Base-by-base conservation (phyloP, 1,284 basidiomycete genomes). In the Neonothopanus nambi region DNA sequence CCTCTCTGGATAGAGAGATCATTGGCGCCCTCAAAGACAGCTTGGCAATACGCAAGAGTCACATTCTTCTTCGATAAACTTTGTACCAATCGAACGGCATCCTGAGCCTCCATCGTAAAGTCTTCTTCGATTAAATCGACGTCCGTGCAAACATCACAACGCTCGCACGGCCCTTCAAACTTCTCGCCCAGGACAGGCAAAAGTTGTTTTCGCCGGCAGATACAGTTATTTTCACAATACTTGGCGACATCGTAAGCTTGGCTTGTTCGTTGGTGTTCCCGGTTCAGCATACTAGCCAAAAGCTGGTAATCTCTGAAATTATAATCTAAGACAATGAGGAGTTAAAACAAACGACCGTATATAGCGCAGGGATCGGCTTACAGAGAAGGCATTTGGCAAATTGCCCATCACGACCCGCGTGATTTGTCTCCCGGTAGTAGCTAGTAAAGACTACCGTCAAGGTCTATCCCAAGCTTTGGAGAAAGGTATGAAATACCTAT, bases 351-450 rank as follows among this genome's bases (percentile, higher is more conserved):
- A n/a, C n/a, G n/a, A 39, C 36, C 9, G 33, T 30, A 35, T 15
- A n/a, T 6, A 43, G 6, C 7, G 4, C 5, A 5, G n/a, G 7
- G 36, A 26, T 38, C 17, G 21, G 43, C 74, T 55, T 61, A 76
- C 76, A 89, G 1, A 89, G 70, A 23, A 90, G 67, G 59, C 88
- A 91, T 39, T 76, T 75, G 0, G 88, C 81, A 4, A 74, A 69
- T 53, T 79, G 70, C 12, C 90, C 90, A 63, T 94, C 91, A 57
- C 92, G 77, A 3, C 91, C 91, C 3, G 91, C 91, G 51, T 91
- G 80, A 7, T 92, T 91, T 0, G 91, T 93, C 67, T 94, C 92
- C 70, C 93, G 90, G 62, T 89, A 90, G 64, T 91, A 89, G 5
- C 81, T 82, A 49, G 1, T 20, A 12, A 17, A 30, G n/a, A 5